Evolutionary conservation across 139 green algal genomes (phyloP), one percentile per base, ranked within the genome.

Genomic region (Chlorella sp.): DNA sequence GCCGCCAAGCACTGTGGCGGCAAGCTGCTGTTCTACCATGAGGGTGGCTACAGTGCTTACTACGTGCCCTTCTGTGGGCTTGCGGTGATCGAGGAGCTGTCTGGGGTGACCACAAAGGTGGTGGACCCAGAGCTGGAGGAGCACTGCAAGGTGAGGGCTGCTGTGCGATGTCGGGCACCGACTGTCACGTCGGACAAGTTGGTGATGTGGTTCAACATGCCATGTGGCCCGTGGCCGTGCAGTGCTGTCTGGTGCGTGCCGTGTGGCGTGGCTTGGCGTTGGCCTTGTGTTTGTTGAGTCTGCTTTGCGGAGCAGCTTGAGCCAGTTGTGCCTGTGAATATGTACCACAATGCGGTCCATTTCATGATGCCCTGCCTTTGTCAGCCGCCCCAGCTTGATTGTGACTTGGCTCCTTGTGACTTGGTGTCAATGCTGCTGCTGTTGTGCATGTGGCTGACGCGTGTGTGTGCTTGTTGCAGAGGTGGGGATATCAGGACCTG

Each of bases 11-110:
- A 73, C 31, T 78, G 78, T 55, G 66, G 63, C 14, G 79, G 74
- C 1, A 68, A 62, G 32, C 74, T 80, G 67, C 60, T 73, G 42
- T 50, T 51, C 24, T 36, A 81, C 50, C 79, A 80, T 74, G 79
- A 86, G 64, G 66, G 77, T 24, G 65, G 77, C 55, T 62, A 84
- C 64, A 50, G 17, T 1, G 69, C 29, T 73, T 17, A 10, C 17
- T 55, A 55, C 10, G 42, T 55, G 42, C 82, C 82, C 0, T 87
- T 87, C 76, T 87, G 82, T 66, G 79, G 75, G 2, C 68, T 87
- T 63, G 74, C 75, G 24, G 82, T 79, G 4, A 66, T 87, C 22
- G 78, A 87, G 70, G 51, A 66, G 31, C 62, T 87, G 69, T 62
- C 64, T 33, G 75, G 77, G 2, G 51, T 64, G 32, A n/a, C 31